Conservation (phyloP, 2,329 filamentous ascomycete genomes). For the Bipolaris victoriae region DNA sequence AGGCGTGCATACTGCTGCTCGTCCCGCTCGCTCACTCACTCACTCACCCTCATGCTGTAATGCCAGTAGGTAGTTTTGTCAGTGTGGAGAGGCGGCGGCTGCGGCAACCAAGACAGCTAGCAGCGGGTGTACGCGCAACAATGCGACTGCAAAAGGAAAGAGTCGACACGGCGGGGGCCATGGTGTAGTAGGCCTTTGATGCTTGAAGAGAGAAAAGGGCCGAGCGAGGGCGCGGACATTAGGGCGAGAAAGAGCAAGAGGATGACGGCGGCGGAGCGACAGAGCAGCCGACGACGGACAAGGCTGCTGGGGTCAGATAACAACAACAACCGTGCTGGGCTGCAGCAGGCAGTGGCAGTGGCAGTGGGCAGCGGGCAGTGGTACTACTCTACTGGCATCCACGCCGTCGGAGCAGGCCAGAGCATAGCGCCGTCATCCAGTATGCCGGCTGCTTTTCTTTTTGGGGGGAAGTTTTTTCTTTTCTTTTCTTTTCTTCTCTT, state of each 20-base stretch:
- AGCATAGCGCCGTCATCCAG: not conserved
- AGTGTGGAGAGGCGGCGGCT: not conserved
- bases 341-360: conserved; percentile 8
- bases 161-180: not conserved
- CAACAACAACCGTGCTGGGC: conserved; percentile 10
- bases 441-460: not conserved
- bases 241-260: not conserved
- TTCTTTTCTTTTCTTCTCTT: not conserved
- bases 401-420: conserved; percentile 3
- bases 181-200: not conserved
- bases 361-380: not conserved
- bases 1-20: not conserved
- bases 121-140: conserved; percentile 3
- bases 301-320: conserved; percentile 15
- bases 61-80: not conserved
- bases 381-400: conserved; percentile 1
- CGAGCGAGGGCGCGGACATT: not conserved
- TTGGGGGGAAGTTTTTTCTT: not conserved
- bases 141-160: conserved; percentile 1
- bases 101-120: not conserved
- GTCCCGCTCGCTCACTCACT: not conserved
- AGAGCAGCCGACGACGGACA: conserved; percentile 1
- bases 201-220: conserved; percentile 1
- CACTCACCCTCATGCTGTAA: too few relatives aligned
- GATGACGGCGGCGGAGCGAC: not conserved